phyloP scores from a whole-genome alignment of 257 asterid species.

The Asclepias syriaca region DNA sequence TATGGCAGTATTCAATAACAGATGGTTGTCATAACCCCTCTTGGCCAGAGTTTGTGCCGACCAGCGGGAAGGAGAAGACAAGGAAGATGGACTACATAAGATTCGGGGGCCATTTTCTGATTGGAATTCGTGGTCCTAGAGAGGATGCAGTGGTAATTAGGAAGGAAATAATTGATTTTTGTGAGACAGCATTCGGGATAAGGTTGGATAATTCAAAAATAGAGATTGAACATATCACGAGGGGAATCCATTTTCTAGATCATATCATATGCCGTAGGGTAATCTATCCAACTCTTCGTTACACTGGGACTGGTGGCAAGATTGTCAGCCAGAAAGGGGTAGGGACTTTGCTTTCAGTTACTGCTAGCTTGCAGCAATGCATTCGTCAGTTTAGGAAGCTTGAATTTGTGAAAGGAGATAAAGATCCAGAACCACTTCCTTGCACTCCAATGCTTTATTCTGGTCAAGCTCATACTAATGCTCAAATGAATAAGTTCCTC shows the following conservation, averaged over 20 bases:
- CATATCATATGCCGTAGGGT: constrained; percentile 80
- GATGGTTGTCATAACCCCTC: constrained; percentile 96
- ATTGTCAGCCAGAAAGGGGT: constrained; percentile 83
- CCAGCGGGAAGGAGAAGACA: constrained; percentile 80
- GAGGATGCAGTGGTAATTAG: constrained; percentile 75
- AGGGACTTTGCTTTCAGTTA: constrained; percentile 86
- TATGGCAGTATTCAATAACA: constrained; percentile 77
- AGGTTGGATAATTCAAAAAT: constrained; percentile 73
- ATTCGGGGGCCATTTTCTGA: constrained; percentile 75
- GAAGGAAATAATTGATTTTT: constrained; percentile 67
- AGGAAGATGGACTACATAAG: constrained; percentile 86
- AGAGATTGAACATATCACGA: constrained; percentile 74
- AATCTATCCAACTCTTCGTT: constrained; percentile 84
- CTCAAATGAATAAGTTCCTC: constrained; percentile 89
- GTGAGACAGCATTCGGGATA: constrained; percentile 49
- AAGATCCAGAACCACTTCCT: constrained; percentile 93
- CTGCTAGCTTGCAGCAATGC: constrained; percentile 84
- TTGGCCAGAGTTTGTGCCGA: constrained; percentile 98
- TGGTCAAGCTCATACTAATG: constrained; percentile 91
- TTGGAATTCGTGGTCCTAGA: constrained; percentile 86
- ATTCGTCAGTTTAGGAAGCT: constrained; percentile 74
- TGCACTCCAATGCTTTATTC: constrained; percentile 96
- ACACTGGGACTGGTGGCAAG: constrained; percentile 76
- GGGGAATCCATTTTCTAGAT: constrained; percentile 87
- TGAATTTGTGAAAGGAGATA: constrained; percentile 76